Conservation (phyloP, 306 rosid species). For the Dryas drummondii region DNA sequence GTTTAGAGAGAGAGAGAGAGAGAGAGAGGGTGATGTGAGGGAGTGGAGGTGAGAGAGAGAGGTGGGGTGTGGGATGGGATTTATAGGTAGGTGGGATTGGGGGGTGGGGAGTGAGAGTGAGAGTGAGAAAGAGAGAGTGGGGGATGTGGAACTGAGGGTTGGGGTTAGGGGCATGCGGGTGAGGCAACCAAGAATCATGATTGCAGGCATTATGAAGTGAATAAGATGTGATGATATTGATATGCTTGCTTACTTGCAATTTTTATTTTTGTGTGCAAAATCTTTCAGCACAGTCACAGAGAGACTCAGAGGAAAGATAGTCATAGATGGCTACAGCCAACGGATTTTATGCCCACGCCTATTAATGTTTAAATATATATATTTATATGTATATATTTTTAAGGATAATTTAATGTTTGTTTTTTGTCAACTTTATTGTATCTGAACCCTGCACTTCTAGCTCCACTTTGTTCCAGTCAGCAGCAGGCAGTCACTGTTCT, state of each 20-base stretch:
- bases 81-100: constrained; percentile 13
- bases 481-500: too few relatives aligned
- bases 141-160: constrained; percentile 34
- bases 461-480: too few relatives aligned
- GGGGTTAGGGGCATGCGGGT: constrained; percentile 83
- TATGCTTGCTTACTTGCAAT: background rate
- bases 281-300: constrained; percentile 14
- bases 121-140: constrained; percentile 40
- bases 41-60: constrained; percentile 43
- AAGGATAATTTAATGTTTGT: constrained; percentile 13
- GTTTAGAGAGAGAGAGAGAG: background rate
- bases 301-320: too few relatives aligned
- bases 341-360: constrained; percentile 54
- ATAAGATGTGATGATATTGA: constrained; percentile 44
- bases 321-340: constrained; percentile 33
- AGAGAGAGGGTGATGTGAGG: constrained; percentile 8
- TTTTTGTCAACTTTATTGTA: background rate
- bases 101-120: constrained; percentile 20
- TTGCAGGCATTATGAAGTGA: constrained; percentile 94
- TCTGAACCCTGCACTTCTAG: too few relatives aligned
- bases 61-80: constrained; percentile 42
- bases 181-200: constrained; percentile 95
- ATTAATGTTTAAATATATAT: constrained; percentile 7
- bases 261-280: constrained; percentile 36
- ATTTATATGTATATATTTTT: constrained; percentile 27